Base-by-base conservation (phyloP, 2,329 filamentous ascomycete species). In the Penicillium brasilianum region DNA sequence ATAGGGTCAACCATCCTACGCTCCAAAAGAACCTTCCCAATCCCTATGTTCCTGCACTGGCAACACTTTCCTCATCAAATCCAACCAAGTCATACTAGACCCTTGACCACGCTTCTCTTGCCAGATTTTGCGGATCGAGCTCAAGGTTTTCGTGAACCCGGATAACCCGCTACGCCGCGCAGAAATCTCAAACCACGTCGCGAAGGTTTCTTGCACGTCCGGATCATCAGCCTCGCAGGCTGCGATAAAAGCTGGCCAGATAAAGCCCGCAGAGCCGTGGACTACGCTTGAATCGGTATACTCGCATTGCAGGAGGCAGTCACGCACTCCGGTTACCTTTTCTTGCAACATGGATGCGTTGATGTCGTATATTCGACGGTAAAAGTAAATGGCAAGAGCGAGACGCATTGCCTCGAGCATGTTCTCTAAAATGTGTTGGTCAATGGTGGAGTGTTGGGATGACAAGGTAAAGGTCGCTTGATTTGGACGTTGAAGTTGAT, bases 301-400 rank as follows among this genome's bases (percentile, higher is more conserved):
- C 1, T 78, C 69, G 28, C 76, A 68, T 8, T 74, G 76, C 0
- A 79, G 60, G 0, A 82, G 69, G 25, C 71, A 74, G 22, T 81
- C 78, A 0, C 77, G 63, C 0, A 80, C 73, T 14, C 73, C 72
- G 1, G 65, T 62, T 0, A 82, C 80, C 3, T 71, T 63, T 4
- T 74, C 69, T 51, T 82, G 80, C 0, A 82, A 57, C 3, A 81
- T 73, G 50, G 77, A 76, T 10, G 78, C 72, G 34, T 78, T 77
- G 4, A 80, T 60, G 41, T 80, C 72, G 64, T 79, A 76, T 8
- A 83, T 76, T 4, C 79, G 70, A 1, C 80, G 73, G 61, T 82
- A 81, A 51, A 82, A 82, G 64, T 80, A 82, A 3, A 83, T 81
- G 4, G 77, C 68, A 11, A 82, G 62, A 0, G 80, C 79, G 36